Conservation (phyloP, 257 asterid genomes). For the Gardenia jasminoides region DNA sequence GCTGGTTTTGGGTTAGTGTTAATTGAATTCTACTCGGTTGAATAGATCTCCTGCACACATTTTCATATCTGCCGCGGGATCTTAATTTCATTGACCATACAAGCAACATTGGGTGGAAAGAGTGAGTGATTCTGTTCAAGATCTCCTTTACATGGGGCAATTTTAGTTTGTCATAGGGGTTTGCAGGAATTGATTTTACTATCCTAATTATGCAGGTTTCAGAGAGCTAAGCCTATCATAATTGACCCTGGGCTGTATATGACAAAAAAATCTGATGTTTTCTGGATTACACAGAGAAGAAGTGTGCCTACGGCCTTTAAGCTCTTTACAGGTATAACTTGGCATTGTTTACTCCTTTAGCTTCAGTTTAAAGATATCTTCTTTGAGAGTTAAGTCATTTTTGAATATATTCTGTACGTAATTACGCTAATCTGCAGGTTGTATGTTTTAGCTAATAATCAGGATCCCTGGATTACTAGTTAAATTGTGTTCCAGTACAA, state of each 20-base stretch:
- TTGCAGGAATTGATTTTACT: conserved; percentile 13
- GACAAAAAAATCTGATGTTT: conserved; percentile 80
- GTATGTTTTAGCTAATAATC: background rate
- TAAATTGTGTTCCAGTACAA: background rate
- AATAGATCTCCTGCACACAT: conserved; percentile 87
- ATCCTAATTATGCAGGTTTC: conserved; percentile 48
- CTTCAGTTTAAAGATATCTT: background rate
- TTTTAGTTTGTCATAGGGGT: conserved; percentile 10
- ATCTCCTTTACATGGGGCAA: background rate
- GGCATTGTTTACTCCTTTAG: conserved; percentile 4
- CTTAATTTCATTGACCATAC: conserved; percentile 96
- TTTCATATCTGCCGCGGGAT: conserved; percentile 83
- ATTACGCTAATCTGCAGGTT: background rate
- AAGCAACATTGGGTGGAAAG: conserved; percentile 96
- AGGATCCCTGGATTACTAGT: too few species aligned
- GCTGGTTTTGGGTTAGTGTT: conserved; percentile 10
- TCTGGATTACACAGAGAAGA: conserved; percentile 93
- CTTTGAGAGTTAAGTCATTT: too few species aligned
- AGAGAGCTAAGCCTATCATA: conserved; percentile 90
- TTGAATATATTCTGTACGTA: background rate
- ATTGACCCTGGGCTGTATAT: conserved; percentile 91
- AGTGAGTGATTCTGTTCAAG: conserved; percentile 49
- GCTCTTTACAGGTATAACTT: conserved; percentile 79
- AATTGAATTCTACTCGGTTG: conserved; percentile 22
- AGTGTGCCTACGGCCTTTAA: conserved; percentile 97